Conservation (phyloP, 805 yeast species). For the Kodamaea leandrae region DNA sequence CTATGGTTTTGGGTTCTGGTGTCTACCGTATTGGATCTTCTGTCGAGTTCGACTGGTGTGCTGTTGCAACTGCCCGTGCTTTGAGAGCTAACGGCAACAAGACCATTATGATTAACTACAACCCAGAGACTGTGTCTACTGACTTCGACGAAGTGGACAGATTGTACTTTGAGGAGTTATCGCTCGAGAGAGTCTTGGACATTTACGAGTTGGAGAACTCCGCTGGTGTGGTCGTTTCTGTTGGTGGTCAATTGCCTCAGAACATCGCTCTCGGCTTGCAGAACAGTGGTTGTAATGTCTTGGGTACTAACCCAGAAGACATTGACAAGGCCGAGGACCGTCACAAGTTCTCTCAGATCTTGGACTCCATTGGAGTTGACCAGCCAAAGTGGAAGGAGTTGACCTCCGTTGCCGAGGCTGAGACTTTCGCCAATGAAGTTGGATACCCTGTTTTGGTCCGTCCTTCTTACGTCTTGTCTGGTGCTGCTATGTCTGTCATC, state of each 20-base stretch:
- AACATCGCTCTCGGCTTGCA: slow-evolving; percentile 88
- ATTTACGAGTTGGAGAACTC: slow-evolving; percentile 91
- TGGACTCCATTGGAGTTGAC: slow-evolving; percentile 89
- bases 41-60: slow-evolving; percentile 99
- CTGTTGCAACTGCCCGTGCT: slow-evolving; percentile 94
- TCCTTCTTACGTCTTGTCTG: slow-evolving; percentile 95
- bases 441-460: slow-evolving; percentile 95
- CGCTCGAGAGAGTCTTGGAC: slow-evolving; percentile 95
- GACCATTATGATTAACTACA: slow-evolving; percentile 95
- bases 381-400: slow-evolving; percentile 98
- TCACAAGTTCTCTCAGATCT: slow-evolving; percentile 92
- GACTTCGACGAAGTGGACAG: slow-evolving; percentile 98
- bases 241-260: slow-evolving; percentile 98
- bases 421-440: slow-evolving; percentile 76
- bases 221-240: slow-evolving; percentile 89
- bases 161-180: slow-evolving; percentile 91
- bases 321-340: slow-evolving; percentile 98
- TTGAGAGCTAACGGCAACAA: slow-evolving; percentile 82
- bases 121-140: slow-evolving; percentile 98
- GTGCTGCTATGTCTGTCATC: slow-evolving; percentile 98
- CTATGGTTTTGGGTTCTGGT: slow-evolving; percentile 97
- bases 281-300: slow-evolving; percentile 76
- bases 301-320: slow-evolving; percentile 93
- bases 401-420: slow-evolving; percentile 82
- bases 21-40: slow-evolving; percentile 98